Evolutionary conservation across 257 asterid genomes (phyloP).

Genomic region (Salvia miltiorrhiza): DNA sequence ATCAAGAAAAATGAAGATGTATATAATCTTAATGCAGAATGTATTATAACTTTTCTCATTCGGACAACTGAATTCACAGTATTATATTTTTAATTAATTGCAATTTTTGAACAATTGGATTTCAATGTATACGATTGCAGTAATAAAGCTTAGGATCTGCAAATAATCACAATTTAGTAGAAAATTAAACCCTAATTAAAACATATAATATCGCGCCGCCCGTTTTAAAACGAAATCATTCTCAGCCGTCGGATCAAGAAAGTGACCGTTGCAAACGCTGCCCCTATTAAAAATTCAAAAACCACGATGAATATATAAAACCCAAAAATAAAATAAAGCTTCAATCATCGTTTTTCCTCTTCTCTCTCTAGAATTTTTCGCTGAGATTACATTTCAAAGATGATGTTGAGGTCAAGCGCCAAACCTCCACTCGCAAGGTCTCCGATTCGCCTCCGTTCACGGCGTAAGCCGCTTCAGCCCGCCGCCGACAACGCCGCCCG

Average conservation of each 20-base stretch:
- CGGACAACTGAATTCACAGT: background rate
- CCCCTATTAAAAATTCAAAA: constrained; percentile 23
- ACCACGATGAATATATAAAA: background rate
- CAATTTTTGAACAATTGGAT: background rate
- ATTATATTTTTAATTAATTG: background rate
- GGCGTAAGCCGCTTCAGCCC: constrained; percentile 56
- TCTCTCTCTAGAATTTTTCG: background rate
- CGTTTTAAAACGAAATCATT: constrained; percentile 18
- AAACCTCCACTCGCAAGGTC: constrained; percentile 93
- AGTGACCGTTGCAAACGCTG: constrained; percentile 51
- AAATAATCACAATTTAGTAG: background rate
- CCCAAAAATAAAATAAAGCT: background rate
- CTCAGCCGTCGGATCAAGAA: constrained; percentile 32
- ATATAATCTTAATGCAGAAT: too few relatives aligned
- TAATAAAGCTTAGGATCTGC: background rate
- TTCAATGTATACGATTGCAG: background rate
- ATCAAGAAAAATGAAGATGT: background rate
- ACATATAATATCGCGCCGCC: constrained; percentile 2
- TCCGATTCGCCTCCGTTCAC: constrained; percentile 67
- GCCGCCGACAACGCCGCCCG: constrained; percentile 23
- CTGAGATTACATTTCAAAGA: constrained; percentile 22
- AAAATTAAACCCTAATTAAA: constrained; percentile 10
- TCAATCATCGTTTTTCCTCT: background rate
- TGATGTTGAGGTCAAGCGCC: constrained; percentile 64
- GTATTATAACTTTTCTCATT: background rate